Conservation (phyloP, 2,329 filamentous ascomycete genomes). For the Blastomyces silverae region DNA sequence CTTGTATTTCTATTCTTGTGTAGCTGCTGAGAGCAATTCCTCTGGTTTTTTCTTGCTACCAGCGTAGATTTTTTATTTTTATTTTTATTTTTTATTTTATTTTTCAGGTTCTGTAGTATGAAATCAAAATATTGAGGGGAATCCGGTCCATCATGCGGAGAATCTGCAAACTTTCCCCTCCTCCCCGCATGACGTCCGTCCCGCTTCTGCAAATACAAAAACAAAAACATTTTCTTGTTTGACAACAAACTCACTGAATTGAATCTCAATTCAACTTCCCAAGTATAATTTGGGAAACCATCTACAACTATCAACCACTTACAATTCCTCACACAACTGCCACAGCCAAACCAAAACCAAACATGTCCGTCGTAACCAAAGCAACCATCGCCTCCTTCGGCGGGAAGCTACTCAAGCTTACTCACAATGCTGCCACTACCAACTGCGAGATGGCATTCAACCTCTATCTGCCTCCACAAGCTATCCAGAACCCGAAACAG, state of each 20-base stretch:
- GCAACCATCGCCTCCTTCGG: slow-evolving; percentile 86
- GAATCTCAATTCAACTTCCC: not conserved
- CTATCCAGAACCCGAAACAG: slow-evolving; percentile 46
- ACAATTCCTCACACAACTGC: slow-evolving; percentile 11
- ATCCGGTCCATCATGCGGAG: not conserved
- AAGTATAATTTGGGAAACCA: not conserved
- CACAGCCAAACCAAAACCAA: not conserved
- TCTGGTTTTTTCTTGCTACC: not conserved
- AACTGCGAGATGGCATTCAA: slow-evolving; percentile 88
- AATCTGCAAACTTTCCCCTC: not conserved
- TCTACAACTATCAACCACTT: not conserved
- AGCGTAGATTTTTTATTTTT: not conserved
- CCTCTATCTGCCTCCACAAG: slow-evolving; percentile 76
- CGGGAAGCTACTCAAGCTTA: slow-evolving; percentile 89
- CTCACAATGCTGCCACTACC: slow-evolving; percentile 71
- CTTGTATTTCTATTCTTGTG: not conserved
- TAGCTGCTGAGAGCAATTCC: not conserved
- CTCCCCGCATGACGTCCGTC: slow-evolving; percentile 6
- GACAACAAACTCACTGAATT: not conserved
- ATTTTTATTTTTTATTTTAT: too few species aligned
- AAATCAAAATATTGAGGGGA: not conserved
- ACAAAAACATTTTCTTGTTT: not conserved
- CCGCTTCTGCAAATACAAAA: not conserved
- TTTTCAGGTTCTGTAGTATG: too few species aligned
- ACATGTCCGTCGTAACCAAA: slow-evolving; percentile 81